Evolutionary conservation across 176 grass and related monocot genomes (phyloP), one percentile per base, ranked within the genome.

Genomic region (Guadua angustifolia): DNA sequence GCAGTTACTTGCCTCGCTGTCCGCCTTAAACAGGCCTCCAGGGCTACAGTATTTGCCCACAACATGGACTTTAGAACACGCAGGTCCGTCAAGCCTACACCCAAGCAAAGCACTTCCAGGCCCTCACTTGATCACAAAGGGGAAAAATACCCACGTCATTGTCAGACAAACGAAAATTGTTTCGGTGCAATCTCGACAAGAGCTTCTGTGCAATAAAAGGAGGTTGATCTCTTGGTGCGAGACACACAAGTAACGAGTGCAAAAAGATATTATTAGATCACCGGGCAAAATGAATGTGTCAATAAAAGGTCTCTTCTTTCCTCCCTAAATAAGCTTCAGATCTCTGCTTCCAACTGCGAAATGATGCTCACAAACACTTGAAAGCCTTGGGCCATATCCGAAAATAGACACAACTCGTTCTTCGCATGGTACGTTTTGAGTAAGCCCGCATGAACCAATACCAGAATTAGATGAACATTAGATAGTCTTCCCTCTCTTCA

Each of bases 291-390:
- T 7, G n/a, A 21, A 45, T 4, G 61, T 57, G 16, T 71, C 21
- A 21, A 57, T 57, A 24, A 15, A 32, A 43, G 1, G 16, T 64
- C 8, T 64, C 8, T 17, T 15, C 5, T 45, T 86, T 71, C 51
- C 42, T 49, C 47, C 46, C 36, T 12, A 5, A 32, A 78, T 11
- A 67, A 49, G 9, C 52, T 17, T 89, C n/a, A 82, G 4, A 18
- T 64, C 4, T 79, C 90, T 71, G 72, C 92, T 91, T 98, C 95
- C 52, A 98, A 69, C 75, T 93, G 88, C 9, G 92, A 93, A 58
- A 98, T 98, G 90, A 98, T 99, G 80, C 89, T 94, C 71, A 94
- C 83, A 80, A 99, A 99, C 49, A 98, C 89, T 47, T 81, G 79
- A 33, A 91, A 98, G 14, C 95, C 95, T 73, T 95, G 95, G 42